Percentiles rank a stretch among this genome's conserved stretches.
phyloP scores from a whole-genome alignment of 2,329 filamentous ascomycete species.

The Sporothrix euskadiensis region DNA sequence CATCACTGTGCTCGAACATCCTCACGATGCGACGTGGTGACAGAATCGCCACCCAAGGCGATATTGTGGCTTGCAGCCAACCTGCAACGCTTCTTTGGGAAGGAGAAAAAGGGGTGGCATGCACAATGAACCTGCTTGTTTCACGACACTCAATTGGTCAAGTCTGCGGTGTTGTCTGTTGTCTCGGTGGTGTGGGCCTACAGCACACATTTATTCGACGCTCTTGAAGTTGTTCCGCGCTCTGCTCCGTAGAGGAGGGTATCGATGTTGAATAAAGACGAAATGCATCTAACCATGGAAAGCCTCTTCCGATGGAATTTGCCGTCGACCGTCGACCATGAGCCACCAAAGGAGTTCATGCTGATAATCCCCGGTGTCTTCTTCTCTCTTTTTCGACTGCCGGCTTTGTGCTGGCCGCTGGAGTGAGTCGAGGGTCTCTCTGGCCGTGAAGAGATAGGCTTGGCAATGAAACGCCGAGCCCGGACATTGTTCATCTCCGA shows the following conservation, averaged over 20 bases:
- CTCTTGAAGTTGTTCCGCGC: not conserved
- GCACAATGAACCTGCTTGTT: not conserved
- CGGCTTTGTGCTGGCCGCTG: not conserved
- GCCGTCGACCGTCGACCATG: not conserved
- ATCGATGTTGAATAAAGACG: no score
- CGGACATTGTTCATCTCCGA: conserved; percentile 3
- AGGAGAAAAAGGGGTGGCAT: not conserved
- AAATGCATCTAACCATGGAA: not conserved
- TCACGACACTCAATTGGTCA: not conserved
- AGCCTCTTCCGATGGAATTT: not conserved
- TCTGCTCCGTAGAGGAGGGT: conserved; percentile 13
- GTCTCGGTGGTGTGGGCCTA: not conserved
- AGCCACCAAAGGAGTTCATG: not conserved
- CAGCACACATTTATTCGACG: not conserved
- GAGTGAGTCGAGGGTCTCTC: not conserved
- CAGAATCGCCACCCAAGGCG: conserved; percentile 9
- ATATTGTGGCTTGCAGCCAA: not conserved
- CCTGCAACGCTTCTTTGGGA: not conserved
- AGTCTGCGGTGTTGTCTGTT: no score
- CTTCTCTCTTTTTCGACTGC: no score
- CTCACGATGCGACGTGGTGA: not conserved
- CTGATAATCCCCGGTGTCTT: not conserved
- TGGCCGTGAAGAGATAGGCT: not conserved
- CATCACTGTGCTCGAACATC: not conserved
- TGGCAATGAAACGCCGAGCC: not conserved